These are phyloP conservation scores for Trichoderma sp. DNA, from an alignment of 2,329 filamentous ascomycete species.

Conservation along the genomic window DNA sequence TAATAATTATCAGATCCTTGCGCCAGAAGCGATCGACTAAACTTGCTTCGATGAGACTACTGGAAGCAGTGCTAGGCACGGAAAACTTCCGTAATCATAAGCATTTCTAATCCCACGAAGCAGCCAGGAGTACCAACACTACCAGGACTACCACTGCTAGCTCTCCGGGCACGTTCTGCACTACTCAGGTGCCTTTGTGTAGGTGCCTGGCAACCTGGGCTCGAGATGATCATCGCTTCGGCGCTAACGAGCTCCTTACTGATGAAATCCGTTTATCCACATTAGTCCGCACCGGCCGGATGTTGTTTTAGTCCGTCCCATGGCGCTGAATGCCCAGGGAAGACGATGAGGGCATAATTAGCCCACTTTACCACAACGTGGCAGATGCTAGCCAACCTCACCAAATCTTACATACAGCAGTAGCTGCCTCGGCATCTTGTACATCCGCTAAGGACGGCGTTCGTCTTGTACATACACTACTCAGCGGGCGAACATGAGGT, in stretches of 20 bases:
- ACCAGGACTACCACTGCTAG: not conserved
- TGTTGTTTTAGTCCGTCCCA: not conserved
- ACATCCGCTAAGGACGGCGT: not conserved
- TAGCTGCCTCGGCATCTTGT: not conserved
- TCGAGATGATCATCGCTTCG: not conserved
- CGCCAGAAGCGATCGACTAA: not conserved
- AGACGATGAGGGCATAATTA: not conserved
- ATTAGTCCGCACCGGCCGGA: not conserved
- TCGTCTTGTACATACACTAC: not conserved
- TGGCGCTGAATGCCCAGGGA: not conserved
- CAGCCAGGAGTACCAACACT: not conserved
- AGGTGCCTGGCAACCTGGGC: not conserved
- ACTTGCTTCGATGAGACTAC: not conserved
- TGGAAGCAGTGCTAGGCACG: not conserved
- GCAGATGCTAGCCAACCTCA: not conserved
- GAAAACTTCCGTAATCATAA: not conserved
- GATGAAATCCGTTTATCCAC: not conserved
- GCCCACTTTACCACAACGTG: slow-evolving; percentile 2
- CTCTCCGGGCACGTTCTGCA: not conserved
- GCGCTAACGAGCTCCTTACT: not conserved
- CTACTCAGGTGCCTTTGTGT: not conserved
- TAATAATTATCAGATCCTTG: not conserved
- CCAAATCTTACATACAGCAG: slow-evolving; percentile 2
- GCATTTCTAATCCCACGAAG: not conserved
- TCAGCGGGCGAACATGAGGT: too few relatives aligned